A percentile compares a stretch with the other conserved stretches of the same genome.
Conservation (phyloP, 2,329 filamentous ascomycete species). For the Clonostachys chloroleuca region DNA sequence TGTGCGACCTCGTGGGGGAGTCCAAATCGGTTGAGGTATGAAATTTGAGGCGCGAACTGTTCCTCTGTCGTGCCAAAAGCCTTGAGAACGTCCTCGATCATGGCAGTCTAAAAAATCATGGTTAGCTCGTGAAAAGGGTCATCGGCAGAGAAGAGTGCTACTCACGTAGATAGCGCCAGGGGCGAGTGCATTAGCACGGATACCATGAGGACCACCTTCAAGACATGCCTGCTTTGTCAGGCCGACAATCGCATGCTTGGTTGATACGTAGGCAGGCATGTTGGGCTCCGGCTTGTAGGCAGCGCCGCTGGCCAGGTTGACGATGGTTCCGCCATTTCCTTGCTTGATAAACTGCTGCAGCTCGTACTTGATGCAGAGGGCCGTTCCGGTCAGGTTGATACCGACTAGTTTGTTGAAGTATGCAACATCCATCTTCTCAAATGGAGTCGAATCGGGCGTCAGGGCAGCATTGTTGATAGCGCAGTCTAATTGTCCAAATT, state of each 20-base stretch:
- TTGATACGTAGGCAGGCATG: constrained; percentile 21
- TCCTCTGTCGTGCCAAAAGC: constrained; percentile 11
- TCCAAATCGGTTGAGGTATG: constrained; percentile 3
- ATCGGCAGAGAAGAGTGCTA: neutral
- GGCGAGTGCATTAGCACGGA: constrained; percentile 12
- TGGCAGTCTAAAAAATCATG: constrained; percentile 4
- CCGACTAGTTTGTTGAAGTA: constrained; percentile 11
- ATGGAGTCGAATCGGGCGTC: constrained; percentile 8
- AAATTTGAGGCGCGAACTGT: constrained; percentile 8
- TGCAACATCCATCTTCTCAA: constrained; percentile 9
- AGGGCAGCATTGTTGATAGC: constrained; percentile 10
- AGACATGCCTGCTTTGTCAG: constrained; percentile 29
- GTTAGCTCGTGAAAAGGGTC: neutral
- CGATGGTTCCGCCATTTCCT: constrained; percentile 30
- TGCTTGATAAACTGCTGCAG: constrained; percentile 14
- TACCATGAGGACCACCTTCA: constrained; percentile 21
- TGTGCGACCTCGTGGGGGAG: constrained; percentile 1
- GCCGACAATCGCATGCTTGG: constrained; percentile 32
- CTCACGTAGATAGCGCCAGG: constrained; percentile 10
- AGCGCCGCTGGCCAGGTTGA: constrained; percentile 33
- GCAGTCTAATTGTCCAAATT: constrained; percentile 8
- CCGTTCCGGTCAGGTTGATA: constrained; percentile 12
- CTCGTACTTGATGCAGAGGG: constrained; percentile 11
- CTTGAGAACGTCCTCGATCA: constrained; percentile 8
- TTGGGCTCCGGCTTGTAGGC: constrained; percentile 14